Evolutionary conservation across 192 early-diverging fungal genomes (phyloP).

Genomic region (Podila horticola): DNA sequence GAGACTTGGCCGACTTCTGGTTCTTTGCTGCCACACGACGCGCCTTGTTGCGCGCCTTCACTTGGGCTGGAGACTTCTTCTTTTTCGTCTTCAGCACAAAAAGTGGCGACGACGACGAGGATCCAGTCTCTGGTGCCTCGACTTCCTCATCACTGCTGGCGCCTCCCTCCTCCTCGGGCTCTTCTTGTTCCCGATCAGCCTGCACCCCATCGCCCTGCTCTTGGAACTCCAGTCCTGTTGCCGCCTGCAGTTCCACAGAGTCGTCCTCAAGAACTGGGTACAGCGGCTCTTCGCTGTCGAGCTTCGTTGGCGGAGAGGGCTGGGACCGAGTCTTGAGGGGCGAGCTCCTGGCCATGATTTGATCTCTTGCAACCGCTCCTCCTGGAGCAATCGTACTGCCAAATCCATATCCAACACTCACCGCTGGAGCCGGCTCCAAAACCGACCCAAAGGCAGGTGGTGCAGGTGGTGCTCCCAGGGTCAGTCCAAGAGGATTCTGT

Average conservation of each 20-base stretch:
- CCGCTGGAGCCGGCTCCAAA: not conserved
- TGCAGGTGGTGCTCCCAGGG: not conserved
- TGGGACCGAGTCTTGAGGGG: too few species aligned
- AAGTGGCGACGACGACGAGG: not conserved
- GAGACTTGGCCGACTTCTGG: too few species aligned
- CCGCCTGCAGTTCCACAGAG: too few species aligned
- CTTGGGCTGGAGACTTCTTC: not conserved
- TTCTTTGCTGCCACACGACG: too few species aligned
- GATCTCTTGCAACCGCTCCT: not conserved
- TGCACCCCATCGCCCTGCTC: not conserved
- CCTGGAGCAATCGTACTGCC: conserved; percentile 14
- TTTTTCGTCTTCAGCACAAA: not conserved
- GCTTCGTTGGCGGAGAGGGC: too few species aligned
- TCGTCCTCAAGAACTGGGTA: too few species aligned
- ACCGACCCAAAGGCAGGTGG: not conserved
- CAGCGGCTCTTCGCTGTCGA: too few species aligned
- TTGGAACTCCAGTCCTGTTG: too few species aligned
- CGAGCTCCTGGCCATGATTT: not conserved
- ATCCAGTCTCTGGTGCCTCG: not conserved
- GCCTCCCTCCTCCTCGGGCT: not conserved
- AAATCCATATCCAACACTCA: conserved; percentile 39
- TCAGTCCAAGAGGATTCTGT: conserved; percentile 12
- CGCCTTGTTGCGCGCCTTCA: too few species aligned
- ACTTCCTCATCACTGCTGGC: not conserved
- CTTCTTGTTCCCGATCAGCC: not conserved